These are phyloP conservation scores for Plasmodium vinckei DNA, from an alignment of 169 alveolate genomes.

Conservation along the genomic window DNA sequence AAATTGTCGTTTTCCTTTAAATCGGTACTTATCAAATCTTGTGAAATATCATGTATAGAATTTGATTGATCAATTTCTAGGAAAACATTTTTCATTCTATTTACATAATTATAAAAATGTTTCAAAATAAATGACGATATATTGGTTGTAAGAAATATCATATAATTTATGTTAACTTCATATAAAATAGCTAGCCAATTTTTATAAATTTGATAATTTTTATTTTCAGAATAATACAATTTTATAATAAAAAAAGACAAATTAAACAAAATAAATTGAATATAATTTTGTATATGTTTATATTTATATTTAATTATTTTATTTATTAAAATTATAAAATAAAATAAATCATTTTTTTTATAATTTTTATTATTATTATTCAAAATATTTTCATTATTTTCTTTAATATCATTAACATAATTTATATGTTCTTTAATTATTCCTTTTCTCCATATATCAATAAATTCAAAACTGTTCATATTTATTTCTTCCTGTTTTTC, in stretches of 20 bases:
- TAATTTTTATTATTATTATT: constrained; percentile 8
- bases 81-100: background rate
- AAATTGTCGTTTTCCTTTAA: too few relatives aligned
- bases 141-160: constrained; percentile 24
- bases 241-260: constrained; percentile 21
- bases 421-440: constrained; percentile 2
- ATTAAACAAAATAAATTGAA: constrained; percentile 25
- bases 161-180: background rate
- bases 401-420: constrained; percentile 5
- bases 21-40: too few relatives aligned
- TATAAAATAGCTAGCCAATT: background rate
- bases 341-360: constrained; percentile 29
- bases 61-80: too few relatives aligned
- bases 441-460: constrained; percentile 36
- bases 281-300: constrained; percentile 18
- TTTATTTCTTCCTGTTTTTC: background rate
- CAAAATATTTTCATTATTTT: constrained; percentile 25
- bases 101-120: constrained; percentile 24
- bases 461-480: background rate
- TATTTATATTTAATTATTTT: constrained; percentile 52
- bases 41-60: too few relatives aligned
- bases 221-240: background rate
- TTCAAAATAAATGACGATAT: constrained; percentile 32
- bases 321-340: constrained; percentile 32
- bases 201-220: background rate